Evolutionary conservation across 2,329 filamentous ascomycete species (phyloP), one percentile per base, ranked within the genome.

Genomic region (Rhinocladiella mackenziei): DNA sequence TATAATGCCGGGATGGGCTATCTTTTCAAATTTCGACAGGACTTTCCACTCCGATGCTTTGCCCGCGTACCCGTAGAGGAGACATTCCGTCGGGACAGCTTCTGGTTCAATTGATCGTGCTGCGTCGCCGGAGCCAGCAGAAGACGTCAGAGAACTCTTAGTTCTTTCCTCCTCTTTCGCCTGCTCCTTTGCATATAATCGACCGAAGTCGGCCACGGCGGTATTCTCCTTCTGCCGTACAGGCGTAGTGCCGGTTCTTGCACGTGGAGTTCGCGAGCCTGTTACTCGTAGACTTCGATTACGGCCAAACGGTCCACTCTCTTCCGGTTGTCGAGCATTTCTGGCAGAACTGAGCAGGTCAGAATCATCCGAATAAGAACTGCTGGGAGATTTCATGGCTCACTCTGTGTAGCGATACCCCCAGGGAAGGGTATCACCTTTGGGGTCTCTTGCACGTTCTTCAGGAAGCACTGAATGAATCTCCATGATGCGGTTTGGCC

Each of bases 21-120:
- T 81, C 48, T 83, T 78, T 70, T 96, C 91, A 68, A 85, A 97
- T 67, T 87, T 86, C 56, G 85, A 81, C 57, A 97, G 83, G 23
- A 89, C 89, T 19, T 89, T 88, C 76, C 92, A 96, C 60, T 81
- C 77, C 5, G 65, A 62, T 3, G 77, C 73, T 55, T 71, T 88
- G 75, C 66, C 82, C 70, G 64, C 79, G 66, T 89, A 96, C 20
- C 91, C 91, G 56, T 89, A 86, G 11, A 97, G 73, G 43, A 95
- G 80, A 51, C 94, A 78, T 66, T 96, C 89, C 28, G 86, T 84
- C 2, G 81, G 78, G 53, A 63, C 18, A 50, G 42, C 58, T 57
- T 38, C 68, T 55, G 62, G 69, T 61, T 50, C 67, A 62, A 39
- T 65, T 60, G 20, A 66, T 48, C 23, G 58, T 11, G 45, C 35